A percentile compares a stretch with the other conserved stretches of the same genome.
Evolutionary conservation across 2,329 filamentous ascomycete genomes (phyloP).

Genomic region (Epichloe glyceriae): DNA sequence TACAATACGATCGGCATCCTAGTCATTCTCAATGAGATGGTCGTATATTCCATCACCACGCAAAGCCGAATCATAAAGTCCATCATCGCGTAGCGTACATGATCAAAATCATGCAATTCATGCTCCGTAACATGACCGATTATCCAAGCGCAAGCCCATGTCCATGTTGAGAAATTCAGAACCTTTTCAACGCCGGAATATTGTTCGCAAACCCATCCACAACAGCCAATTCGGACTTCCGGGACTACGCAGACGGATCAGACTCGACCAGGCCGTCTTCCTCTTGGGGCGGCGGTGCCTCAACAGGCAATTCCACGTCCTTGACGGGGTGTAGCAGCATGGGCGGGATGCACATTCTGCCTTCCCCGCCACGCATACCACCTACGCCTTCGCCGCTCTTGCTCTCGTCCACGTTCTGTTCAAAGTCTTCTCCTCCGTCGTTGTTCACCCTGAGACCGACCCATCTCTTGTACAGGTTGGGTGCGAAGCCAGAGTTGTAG

Average conservation of each 20-base stretch:
- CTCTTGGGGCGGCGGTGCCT: slow-evolving; percentile 36
- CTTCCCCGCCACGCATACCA: slow-evolving; percentile 54
- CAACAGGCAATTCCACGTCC: slow-evolving; percentile 53
- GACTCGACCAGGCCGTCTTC: slow-evolving; percentile 25
- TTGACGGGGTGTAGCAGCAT: slow-evolving; percentile 88
- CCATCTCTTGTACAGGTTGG: slow-evolving; percentile 76
- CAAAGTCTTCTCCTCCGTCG: slow-evolving; percentile 65
- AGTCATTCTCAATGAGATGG: too few relatives aligned
- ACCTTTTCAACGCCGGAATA: not conserved
- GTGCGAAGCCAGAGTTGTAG: slow-evolving; percentile 73
- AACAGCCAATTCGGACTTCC: slow-evolving; percentile 5
- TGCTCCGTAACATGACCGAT: too few relatives aligned
- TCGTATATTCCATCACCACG: too few relatives aligned
- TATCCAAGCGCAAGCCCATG: too few relatives aligned
- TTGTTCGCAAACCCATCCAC: not conserved
- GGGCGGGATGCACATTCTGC: slow-evolving; percentile 80
- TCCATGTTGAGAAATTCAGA: not conserved
- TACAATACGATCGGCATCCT: too few relatives aligned
- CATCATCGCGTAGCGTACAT: too few relatives aligned
- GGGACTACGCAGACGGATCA: slow-evolving; percentile 28
- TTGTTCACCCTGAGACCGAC: slow-evolving; percentile 69
- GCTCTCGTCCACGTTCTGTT: slow-evolving; percentile 42
- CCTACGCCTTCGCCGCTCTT: slow-evolving; percentile 35
- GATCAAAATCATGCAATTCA: too few relatives aligned
- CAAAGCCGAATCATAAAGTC: too few relatives aligned